phyloP scores from a whole-genome alignment of 1,284 basidiomycete genomes.

The Tilletia horrida region DNA sequence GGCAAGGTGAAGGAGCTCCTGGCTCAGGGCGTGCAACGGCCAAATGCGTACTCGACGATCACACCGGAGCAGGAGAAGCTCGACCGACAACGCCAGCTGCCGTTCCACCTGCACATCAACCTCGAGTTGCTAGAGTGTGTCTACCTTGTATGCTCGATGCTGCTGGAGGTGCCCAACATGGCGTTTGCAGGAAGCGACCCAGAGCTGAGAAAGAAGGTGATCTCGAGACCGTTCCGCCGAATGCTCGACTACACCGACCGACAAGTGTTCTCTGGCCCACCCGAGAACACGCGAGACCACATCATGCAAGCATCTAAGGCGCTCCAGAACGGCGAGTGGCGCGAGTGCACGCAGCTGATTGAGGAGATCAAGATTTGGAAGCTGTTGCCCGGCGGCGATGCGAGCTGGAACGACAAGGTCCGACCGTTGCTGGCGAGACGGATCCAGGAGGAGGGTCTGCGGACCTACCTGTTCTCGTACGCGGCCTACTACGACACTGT shows the following conservation, averaged over 20 bases:
- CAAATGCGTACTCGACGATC: constrained; percentile 75
- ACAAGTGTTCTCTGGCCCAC: constrained; percentile 95
- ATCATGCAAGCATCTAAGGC: constrained; percentile 99
- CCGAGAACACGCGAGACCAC: constrained; percentile 96
- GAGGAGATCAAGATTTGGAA: constrained; percentile 97
- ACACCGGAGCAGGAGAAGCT: constrained; percentile 94
- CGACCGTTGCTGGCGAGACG: constrained; percentile 94
- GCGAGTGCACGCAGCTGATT: constrained; percentile 85
- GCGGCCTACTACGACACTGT: constrained; percentile 89
- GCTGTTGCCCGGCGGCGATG: constrained; percentile 76
- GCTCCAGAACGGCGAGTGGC: constrained; percentile 94
- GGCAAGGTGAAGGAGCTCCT: constrained; percentile 93
- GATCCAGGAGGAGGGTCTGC: constrained; percentile 94
- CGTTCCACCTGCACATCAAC: constrained; percentile 99
- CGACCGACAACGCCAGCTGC: constrained; percentile 89
- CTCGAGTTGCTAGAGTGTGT: constrained; percentile 95
- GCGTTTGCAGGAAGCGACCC: constrained; percentile 91
- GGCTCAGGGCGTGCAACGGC: constrained; percentile 85
- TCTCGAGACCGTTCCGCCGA: constrained; percentile 92
- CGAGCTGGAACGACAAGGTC: constrained; percentile 59
- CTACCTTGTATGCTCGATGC: constrained; percentile 96
- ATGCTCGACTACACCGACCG: constrained; percentile 95
- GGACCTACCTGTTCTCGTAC: constrained; percentile 98
- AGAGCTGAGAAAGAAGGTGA: constrained; percentile 68
- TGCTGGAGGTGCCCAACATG: constrained; percentile 91